Evolutionary conservation across 2,329 filamentous ascomycete genomes (phyloP), one percentile per base, ranked within the genome.

Genomic region (Penicillium sumatraense): DNA sequence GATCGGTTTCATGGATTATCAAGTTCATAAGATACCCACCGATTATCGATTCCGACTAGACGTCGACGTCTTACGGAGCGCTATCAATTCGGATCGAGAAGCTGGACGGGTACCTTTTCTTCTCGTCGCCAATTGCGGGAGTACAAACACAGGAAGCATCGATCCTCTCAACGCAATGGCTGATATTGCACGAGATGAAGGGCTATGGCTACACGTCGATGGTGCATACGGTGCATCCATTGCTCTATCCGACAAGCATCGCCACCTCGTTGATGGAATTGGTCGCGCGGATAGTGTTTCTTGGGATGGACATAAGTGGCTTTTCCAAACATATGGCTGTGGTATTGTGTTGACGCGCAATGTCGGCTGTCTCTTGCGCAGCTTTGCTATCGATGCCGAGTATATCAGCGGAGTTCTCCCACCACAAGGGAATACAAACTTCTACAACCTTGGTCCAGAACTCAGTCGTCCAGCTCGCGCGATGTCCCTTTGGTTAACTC

Each of bases 281-380:
- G 54, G 45, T 9, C 33, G 26, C 3, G 64, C 54, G 9, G 56
- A 68, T 33, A 68, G 64, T 42, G 49, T 68, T n/a, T 51, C 65
- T 2, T 67, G 63, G 65, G 65, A 67, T 49, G 65, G 54, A 1
- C 65, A 66, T 40, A 67, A 67, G 27, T 66, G 63, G 62, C 53
- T 65, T 1, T 66, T 67, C 35, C 62, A 65, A 31, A 65, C 60
- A 20, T 62, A 68, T 47, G 63, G 62, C 2, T 68, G 65, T 51
- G 66, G 66, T 0, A 58, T 66, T 11, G 46, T 63, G 2, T 48
- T 69, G 1, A 48, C 59, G 1, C 58, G 62, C 1, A 38, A 68
- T 10, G 48, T 31, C 4, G 9, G 8, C 1, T 23, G 26, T 8
- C 53, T 64, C 3, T 5, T 9, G 1, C 21, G 44, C 2, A 64